A percentile compares a stretch with the other conserved stretches of the same genome.
Evolutionary conservation across 2,329 filamentous ascomycete genomes (phyloP).

Genomic region (Aspergillus brasiliensis): DNA sequence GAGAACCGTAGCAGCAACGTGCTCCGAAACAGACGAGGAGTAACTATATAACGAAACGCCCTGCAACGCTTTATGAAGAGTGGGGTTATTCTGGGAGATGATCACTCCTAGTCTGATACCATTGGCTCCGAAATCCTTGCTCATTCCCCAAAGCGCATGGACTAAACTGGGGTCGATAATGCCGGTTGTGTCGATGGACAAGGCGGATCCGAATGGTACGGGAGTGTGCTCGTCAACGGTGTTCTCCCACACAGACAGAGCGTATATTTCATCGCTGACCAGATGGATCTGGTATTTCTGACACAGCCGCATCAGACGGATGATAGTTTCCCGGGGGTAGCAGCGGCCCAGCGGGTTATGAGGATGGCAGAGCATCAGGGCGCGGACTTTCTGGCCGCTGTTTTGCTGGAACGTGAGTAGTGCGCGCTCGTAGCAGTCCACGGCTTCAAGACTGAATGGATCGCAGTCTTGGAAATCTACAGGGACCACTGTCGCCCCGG

Average conservation of each 20-base stretch:
- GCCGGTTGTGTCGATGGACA: conserved; percentile 47
- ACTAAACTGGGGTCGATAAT: conserved; percentile 54
- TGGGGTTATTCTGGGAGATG: conserved; percentile 50
- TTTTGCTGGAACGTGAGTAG: conserved; percentile 39
- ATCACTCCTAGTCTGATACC: conserved; percentile 54
- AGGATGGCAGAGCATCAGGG: conserved; percentile 54
- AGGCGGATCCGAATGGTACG: conserved; percentile 47
- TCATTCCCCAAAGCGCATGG: conserved; percentile 53
- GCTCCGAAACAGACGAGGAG: conserved; percentile 48
- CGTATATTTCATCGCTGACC: conserved; percentile 62
- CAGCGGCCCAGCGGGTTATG: conserved; percentile 57
- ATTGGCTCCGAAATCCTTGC: conserved; percentile 59
- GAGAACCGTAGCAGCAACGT: conserved; percentile 43
- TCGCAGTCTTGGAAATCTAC: conserved; percentile 51
- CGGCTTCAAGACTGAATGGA: conserved; percentile 45
- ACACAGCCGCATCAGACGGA: conserved; percentile 53
- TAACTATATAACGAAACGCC: conserved; percentile 51
- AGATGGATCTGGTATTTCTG: conserved; percentile 55
- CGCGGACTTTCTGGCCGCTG: conserved; percentile 47
- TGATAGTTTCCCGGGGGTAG: conserved; percentile 45
- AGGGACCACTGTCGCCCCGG: conserved; percentile 45
- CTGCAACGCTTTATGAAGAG: conserved; percentile 43
- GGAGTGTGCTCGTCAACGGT: conserved; percentile 16
- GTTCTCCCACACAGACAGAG: conserved; percentile 52
- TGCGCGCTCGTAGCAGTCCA: conserved; percentile 50